Base-by-base conservation (phyloP, 1,139 yeast species). In the Taphrina wiesneri region DNA sequence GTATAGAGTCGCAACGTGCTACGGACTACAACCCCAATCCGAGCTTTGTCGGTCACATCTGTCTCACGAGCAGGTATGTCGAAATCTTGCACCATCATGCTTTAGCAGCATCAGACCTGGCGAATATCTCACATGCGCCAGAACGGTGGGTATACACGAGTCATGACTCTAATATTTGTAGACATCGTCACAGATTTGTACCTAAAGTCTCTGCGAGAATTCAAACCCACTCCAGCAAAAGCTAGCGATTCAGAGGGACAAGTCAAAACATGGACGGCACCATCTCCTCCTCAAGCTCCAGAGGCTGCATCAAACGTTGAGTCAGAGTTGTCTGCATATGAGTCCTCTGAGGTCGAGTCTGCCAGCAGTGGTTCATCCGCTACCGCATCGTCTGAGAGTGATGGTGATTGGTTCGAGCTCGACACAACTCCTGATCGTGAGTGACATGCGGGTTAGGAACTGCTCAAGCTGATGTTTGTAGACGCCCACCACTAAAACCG, bases 111-210 rank as follows among this genome's bases (percentile, higher is more conserved):
- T 7, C 6, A 17, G 45, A 39, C 11, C 45, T 39, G n/a, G 19
- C 45, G 13, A 32, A 32, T 13, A 13, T 32, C 11, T 32, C 13
- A 9, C 45, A 39, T 5, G 7, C 45, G 21, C 6, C 45, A 7
- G 15, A 39, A 15, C 6, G 45, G 4, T 39, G 34, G 34, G 34
- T 6, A 30, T 30, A 11, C 34, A 30, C 11, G 34, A 32, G 36
- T 15, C 9, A 32, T 32, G 21, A n/a, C 17, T 39, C 43, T 45
- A 45, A 45, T 21, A 56, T 43, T 74, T 13, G 21, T 71, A 66
- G 86, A 90, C 81, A 83, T 88, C 77, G 80, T 92, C 75, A 85
- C 90, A 77, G 97, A 92, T 72, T 84, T 92, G 73, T 93, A 92
- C 82, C 81, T 92, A 75, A 87, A 84, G 79, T 96, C 90, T 79